Percentiles rank a stretch among this genome's conserved stretches.
phyloP scores from a whole-genome alignment of 228 moss, liverwort and hornwort genomes.

The Sphagnum magellanicum region DNA sequence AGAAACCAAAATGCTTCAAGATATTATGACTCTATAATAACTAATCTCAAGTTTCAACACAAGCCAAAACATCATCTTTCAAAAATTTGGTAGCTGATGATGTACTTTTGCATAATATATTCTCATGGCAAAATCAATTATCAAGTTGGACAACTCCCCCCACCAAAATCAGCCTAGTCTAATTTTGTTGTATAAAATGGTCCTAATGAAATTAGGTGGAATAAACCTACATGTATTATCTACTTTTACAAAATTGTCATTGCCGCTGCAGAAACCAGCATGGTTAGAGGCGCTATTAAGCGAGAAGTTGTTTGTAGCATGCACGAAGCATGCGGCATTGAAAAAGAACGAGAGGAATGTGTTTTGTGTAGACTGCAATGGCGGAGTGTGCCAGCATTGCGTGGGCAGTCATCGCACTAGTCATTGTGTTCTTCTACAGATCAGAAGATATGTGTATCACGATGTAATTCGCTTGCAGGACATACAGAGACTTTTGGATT shows the following conservation, averaged over 20 bases:
- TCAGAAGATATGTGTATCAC: constrained; percentile 94
- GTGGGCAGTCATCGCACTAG: constrained; percentile 64
- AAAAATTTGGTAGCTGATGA: too few relatives aligned
- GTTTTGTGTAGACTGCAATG: constrained; percentile 96
- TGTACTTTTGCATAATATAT: too few relatives aligned
- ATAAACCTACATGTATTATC: too few relatives aligned
- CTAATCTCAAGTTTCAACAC: too few relatives aligned
- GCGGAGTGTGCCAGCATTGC: constrained; percentile 96
- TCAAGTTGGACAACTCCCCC: too few relatives aligned
- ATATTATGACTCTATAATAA: too few relatives aligned
- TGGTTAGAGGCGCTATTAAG: constrained; percentile 84
- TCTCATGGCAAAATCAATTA: too few relatives aligned
- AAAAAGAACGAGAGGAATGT: constrained; percentile 98
- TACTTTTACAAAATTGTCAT: constrained; percentile 27
- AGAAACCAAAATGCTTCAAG: too few relatives aligned
- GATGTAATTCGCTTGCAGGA: constrained; percentile 93
- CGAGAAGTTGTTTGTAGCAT: constrained; percentile 90
- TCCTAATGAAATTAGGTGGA: too few relatives aligned
- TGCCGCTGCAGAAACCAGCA: constrained; percentile 60
- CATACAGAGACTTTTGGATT: constrained; percentile 85
- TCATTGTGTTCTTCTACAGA: constrained; percentile 77
- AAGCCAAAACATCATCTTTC: too few relatives aligned
- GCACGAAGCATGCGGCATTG: constrained; percentile 65
- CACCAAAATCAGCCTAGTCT: too few relatives aligned
- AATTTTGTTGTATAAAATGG: too few relatives aligned